phyloP scores from a whole-genome alignment of 441 rosid genomes.

The Arabidopsis lyrata region DNA sequence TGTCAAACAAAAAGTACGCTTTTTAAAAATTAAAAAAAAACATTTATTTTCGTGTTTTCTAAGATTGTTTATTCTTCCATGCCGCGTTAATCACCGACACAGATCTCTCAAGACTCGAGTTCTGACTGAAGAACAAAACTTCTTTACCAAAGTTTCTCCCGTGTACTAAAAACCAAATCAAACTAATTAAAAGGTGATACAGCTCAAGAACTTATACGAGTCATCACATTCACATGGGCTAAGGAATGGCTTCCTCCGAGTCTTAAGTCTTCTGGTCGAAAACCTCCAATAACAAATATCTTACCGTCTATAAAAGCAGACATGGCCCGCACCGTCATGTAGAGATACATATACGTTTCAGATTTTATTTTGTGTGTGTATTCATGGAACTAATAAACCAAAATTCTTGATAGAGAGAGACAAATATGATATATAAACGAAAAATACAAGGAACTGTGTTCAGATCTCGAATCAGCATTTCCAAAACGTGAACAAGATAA shows the following conservation, averaged over 20 bases:
- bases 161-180: no score
- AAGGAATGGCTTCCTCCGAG: no score
- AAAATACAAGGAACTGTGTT: neutral
- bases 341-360: neutral
- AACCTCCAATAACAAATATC: no score
- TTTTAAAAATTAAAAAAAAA: neutral
- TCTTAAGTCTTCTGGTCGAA: no score
- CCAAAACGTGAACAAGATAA: neutral
- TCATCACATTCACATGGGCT: no score
- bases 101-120: slow-evolving; percentile 11
- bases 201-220: no score
- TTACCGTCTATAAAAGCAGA: no score
- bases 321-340: no score
- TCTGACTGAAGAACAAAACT: neutral
- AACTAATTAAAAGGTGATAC: no score
- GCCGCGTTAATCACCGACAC: slow-evolving; percentile 44
- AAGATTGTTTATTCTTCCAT: neutral
- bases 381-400: neutral
- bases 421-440: neutral
- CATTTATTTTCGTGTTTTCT: slow-evolving; percentile 3
- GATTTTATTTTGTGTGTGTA: neutral
- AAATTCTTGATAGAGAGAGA: neutral
- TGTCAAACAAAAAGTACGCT: neutral
- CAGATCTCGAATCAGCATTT: slow-evolving; percentile 17
- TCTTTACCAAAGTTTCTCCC: no score